phyloP scores from a whole-genome alignment of 2,329 filamentous ascomycete genomes.

The Fusarium veterinarium region DNA sequence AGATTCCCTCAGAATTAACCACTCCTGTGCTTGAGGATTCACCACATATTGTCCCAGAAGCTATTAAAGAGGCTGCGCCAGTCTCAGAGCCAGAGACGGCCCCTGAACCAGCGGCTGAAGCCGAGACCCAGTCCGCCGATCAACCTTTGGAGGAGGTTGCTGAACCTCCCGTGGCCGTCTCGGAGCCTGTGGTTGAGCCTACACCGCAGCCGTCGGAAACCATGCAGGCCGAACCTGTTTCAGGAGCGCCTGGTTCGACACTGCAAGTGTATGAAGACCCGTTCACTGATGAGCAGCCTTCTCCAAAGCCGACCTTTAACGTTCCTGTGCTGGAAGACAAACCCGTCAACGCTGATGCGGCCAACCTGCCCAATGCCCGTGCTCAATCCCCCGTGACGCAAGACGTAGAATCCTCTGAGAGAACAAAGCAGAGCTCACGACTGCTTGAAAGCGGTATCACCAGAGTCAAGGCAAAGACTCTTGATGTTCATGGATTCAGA shows the following conservation, averaged over 20 bases:
- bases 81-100: neutral
- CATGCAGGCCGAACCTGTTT: slow-evolving; percentile 13
- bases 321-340: slow-evolving; percentile 68
- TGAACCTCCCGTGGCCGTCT: neutral
- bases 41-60: slow-evolving; percentile 9
- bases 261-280: slow-evolving; percentile 74
- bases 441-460: slow-evolving; percentile 80
- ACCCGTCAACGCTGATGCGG: slow-evolving; percentile 67
- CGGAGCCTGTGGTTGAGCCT: slow-evolving; percentile 26
- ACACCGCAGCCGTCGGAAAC: slow-evolving; percentile 3
- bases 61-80: slow-evolving; percentile 11
- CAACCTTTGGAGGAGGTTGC: slow-evolving; percentile 37
- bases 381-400: slow-evolving; percentile 37
- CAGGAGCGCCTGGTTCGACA: slow-evolving; percentile 19
- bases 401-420: slow-evolving; percentile 55
- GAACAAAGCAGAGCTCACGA: slow-evolving; percentile 66
- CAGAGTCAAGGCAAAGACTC: slow-evolving; percentile 75
- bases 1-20: slow-evolving; percentile 17
- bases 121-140: slow-evolving; percentile 49
- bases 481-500: slow-evolving; percentile 86
- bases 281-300: slow-evolving; percentile 61
- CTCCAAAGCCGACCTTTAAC: slow-evolving; percentile 59
- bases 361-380: slow-evolving; percentile 45
- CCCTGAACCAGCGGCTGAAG: neutral
- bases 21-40: slow-evolving; percentile 25